Evolutionary conservation across 129 eudicot genomes (phyloP).

Genomic region (Apium graveolens): DNA sequence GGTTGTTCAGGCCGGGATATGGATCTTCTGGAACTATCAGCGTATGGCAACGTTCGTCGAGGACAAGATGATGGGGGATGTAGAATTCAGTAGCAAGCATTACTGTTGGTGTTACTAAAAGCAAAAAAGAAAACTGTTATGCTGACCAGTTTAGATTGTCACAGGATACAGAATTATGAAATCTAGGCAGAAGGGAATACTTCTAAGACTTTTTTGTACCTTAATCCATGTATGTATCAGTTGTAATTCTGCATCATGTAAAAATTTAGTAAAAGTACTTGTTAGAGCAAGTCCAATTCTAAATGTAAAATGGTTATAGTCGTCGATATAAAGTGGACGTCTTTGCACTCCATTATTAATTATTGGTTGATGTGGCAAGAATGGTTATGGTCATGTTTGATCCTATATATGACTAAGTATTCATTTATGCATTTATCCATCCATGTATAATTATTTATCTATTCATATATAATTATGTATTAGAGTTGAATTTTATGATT

Average conservation of each 20-base stretch:
- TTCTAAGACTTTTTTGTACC: neutral
- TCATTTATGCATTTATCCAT: too few relatives aligned
- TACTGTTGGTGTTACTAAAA: neutral
- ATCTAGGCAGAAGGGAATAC: neutral
- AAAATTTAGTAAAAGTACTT: neutral
- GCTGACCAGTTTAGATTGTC: neutral
- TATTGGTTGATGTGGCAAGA: too few relatives aligned
- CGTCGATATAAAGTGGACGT: too few relatives aligned
- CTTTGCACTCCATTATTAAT: too few relatives aligned
- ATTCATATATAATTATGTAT: too few relatives aligned
- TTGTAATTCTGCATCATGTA: neutral
- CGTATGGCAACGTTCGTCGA: conserved; percentile 76
- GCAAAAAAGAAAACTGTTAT: neutral
- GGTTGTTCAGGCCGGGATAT: conserved; percentile 61
- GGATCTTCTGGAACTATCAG: conserved; percentile 81
- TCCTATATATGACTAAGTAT: too few relatives aligned
- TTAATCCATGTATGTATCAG: neutral
- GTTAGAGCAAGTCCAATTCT: too few relatives aligned
- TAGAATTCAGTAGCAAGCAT: conserved; percentile 45
- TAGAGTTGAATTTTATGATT: too few relatives aligned
- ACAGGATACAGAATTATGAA: neutral
- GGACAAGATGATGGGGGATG: conserved; percentile 86
- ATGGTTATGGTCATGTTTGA: too few relatives aligned
- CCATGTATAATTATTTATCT: too few relatives aligned
- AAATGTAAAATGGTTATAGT: too few relatives aligned